These are phyloP conservation scores for Austroboletus eburneus DNA, from an alignment of 768 basidiomycete species.

Conservation along the genomic window DNA sequence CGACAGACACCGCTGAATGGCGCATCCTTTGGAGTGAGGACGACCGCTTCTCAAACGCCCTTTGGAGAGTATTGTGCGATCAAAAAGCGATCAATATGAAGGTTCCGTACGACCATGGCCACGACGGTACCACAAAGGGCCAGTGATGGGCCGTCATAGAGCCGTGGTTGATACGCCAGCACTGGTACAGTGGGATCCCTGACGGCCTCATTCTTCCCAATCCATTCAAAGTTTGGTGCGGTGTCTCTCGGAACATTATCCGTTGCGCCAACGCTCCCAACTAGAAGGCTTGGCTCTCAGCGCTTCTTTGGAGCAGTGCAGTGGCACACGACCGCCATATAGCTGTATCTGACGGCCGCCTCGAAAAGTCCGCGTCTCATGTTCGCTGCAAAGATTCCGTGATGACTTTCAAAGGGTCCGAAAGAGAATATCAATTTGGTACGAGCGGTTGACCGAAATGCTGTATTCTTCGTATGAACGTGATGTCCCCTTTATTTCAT, in stretches of 20 bases:
- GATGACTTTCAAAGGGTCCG: conserved; percentile 6
- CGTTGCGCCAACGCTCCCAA: no score
- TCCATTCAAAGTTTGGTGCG: conserved; percentile 13
- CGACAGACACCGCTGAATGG: neutral
- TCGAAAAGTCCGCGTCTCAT: conserved; percentile 3
- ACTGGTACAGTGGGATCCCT: conserved; percentile 3
- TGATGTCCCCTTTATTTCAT: neutral
- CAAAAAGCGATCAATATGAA: conserved; percentile 12
- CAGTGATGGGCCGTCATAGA: conserved; percentile 7
- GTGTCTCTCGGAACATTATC: conserved; percentile 5
- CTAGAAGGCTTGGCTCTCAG: neutral
- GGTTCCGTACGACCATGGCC: conserved; percentile 5
- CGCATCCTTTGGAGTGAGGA: neutral
- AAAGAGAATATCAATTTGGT: neutral
- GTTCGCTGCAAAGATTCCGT: conserved; percentile 12
- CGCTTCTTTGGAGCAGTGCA: conserved; percentile 1
- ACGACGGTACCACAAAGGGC: conserved; percentile 10
- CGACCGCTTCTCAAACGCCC: neutral
- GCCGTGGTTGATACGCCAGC: neutral
- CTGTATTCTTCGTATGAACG: neutral
- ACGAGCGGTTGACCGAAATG: neutral
- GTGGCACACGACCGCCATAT: neutral
- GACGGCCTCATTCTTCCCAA: neutral
- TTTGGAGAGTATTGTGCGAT: neutral
- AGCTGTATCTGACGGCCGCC: neutral